Conservation (phyloP, 2,329 filamentous ascomycete species). For the Raffaelea albimanens region DNA sequence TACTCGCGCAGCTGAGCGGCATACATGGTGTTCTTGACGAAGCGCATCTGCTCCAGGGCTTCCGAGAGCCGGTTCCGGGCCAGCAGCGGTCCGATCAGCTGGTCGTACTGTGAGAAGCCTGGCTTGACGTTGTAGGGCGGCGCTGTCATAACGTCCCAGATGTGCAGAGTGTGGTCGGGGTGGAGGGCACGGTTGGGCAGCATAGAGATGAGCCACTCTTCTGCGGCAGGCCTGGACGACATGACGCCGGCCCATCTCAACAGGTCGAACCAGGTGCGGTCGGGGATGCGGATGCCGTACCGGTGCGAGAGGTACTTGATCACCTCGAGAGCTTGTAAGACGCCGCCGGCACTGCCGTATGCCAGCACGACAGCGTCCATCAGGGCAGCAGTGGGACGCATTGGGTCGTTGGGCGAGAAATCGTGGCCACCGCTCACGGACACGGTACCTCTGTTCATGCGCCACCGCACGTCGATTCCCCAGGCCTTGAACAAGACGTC, state of each 20-base stretch:
- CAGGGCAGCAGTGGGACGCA: constrained; percentile 50
- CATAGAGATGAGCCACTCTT: constrained; percentile 25
- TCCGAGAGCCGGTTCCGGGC: constrained; percentile 5
- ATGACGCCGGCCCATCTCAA: constrained; percentile 59
- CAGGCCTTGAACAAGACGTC: constrained; percentile 21
- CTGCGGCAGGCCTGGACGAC: constrained; percentile 25
- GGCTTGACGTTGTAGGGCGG: constrained; percentile 48
- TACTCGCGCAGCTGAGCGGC: constrained; percentile 12
- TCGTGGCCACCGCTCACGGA: constrained; percentile 23
- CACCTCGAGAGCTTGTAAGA: constrained; percentile 37
- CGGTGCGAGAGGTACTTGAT: constrained; percentile 52
- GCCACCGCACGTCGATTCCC: constrained; percentile 14
- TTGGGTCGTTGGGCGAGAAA: constrained; percentile 37
- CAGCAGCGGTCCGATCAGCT: constrained; percentile 30
- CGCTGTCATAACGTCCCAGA: constrained; percentile 52
- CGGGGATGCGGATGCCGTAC: constrained; percentile 49
- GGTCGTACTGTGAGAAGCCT: constrained; percentile 44
- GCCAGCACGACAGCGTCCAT: constrained; percentile 27
- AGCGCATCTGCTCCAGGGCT: constrained; percentile 19
- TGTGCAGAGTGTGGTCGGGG: constrained; percentile 29
- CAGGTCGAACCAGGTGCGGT: constrained; percentile 54
- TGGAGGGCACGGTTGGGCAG: constrained; percentile 25
- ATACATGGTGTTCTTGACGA: constrained; percentile 20
- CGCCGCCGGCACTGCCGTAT: neutral
- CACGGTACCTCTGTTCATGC: constrained; percentile 9